These are phyloP conservation scores for Xylaria polymorpha DNA, from an alignment of 2,329 filamentous ascomycete genomes.

Conservation along the genomic window DNA sequence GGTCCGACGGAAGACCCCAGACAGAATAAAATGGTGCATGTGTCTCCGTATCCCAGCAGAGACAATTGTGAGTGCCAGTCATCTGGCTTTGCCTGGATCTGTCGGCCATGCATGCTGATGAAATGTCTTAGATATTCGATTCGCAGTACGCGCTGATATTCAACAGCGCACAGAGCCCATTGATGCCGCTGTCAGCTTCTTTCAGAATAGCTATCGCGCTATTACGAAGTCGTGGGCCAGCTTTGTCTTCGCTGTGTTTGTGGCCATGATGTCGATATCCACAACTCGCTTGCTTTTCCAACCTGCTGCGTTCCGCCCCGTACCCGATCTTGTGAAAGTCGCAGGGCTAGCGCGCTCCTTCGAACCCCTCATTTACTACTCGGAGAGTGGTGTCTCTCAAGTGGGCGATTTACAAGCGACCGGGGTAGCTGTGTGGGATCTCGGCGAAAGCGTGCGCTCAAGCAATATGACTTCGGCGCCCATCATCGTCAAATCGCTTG, in stretches of 20 bases:
- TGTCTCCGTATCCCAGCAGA: constrained; percentile 49
- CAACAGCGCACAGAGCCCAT: constrained; percentile 88
- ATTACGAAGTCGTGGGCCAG: constrained; percentile 78
- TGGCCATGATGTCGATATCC: constrained; percentile 72
- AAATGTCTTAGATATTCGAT: constrained; percentile 77
- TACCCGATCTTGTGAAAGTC: constrained; percentile 90
- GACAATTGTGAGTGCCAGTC: constrained; percentile 62
- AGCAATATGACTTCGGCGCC: constrained; percentile 92
- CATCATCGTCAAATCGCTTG: constrained; percentile 85
- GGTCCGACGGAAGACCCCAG: constrained; percentile 39
- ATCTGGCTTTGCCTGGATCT: neutral
- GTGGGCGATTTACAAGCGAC: constrained; percentile 91
- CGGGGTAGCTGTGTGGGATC: constrained; percentile 92
- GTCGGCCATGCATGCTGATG: constrained; percentile 37
- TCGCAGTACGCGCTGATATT: constrained; percentile 87
- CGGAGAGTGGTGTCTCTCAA: constrained; percentile 86
- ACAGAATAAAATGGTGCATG: constrained; percentile 47
- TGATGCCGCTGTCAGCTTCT: constrained; percentile 74
- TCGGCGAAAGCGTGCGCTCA: constrained; percentile 87
- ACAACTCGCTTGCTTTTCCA: constrained; percentile 74
- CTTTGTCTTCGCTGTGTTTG: constrained; percentile 69
- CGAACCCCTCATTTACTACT: constrained; percentile 94
- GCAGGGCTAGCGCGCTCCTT: constrained; percentile 90
- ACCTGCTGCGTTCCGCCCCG: constrained; percentile 73
- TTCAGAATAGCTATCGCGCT: constrained; percentile 68